Percentiles rank a stretch among this genome's conserved stretches.
Conservation (phyloP, 1,284 basidiomycete species). For the Ceratobasidium sp. region DNA sequence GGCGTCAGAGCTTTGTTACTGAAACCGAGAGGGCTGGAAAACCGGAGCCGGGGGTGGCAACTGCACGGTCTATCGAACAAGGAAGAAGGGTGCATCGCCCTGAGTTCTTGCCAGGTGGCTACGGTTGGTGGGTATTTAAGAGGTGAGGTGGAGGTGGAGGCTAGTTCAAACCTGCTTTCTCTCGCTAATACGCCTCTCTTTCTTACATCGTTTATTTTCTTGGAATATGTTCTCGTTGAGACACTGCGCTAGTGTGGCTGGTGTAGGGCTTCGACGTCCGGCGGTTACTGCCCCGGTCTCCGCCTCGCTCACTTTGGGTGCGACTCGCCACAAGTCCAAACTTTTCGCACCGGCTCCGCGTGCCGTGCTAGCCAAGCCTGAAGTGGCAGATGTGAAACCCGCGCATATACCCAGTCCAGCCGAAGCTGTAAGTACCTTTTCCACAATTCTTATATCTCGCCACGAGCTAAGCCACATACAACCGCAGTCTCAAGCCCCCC, state of each 20-base stretch:
- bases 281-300: neutral
- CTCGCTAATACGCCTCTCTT: neutral
- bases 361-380: neutral
- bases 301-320: neutral
- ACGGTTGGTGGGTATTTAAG: constrained; percentile 1
- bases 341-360: constrained; percentile 1
- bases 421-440: neutral
- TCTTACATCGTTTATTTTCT: neutral
- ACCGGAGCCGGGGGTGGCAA: neutral
- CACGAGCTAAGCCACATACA: neutral
- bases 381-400: neutral
- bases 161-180: neutral
- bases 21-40: neutral
- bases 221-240: constrained; percentile 1
- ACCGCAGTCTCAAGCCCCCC: neutral
- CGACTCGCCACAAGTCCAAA: constrained; percentile 2
- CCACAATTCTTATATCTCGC: neutral
- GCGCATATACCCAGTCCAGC: neutral
- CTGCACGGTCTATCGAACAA: neutral
- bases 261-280: neutral
- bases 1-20: neutral
- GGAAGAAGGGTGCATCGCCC: constrained; percentile 4
- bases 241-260: neutral
- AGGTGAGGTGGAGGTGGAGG: neutral
- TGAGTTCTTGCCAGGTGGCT: constrained; percentile 6